Conservation (phyloP, 2,329 filamentous ascomycete species). For the Cladobotryum protrusum region DNA sequence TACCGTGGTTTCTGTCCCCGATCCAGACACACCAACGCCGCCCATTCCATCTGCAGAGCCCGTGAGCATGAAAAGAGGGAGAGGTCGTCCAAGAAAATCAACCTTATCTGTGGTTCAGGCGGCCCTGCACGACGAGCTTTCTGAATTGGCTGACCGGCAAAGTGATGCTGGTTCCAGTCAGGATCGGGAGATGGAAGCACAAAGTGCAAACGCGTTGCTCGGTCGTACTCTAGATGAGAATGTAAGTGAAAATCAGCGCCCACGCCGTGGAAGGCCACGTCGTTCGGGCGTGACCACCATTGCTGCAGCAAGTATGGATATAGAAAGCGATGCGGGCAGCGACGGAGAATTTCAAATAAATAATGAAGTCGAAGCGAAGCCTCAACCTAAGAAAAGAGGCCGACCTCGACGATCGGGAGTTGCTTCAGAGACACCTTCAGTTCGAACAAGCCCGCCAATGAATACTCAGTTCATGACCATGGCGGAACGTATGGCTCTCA, state of each 20-base stretch:
- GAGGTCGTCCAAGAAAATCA: constrained; percentile 25
- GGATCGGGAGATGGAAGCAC: constrained; percentile 15
- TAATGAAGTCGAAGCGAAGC: background rate
- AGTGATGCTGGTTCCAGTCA: constrained; percentile 6
- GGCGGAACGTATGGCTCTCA: constrained; percentile 50
- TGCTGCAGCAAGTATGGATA: constrained; percentile 12
- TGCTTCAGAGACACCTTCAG: constrained; percentile 3
- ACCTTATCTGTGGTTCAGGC: background rate
- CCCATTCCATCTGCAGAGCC: constrained; percentile 2
- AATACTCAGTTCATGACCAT: constrained; percentile 44
- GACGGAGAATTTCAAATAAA: background rate
- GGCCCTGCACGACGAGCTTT: background rate
- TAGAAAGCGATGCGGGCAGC: background rate
- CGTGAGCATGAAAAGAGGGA: constrained; percentile 15
- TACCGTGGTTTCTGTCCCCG: constrained; percentile 1
- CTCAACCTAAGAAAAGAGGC: constrained; percentile 11
- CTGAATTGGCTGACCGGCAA: background rate
- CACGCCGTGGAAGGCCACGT: constrained; percentile 18
- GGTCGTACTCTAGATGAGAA: background rate
- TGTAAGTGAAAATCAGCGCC: constrained; percentile 7
- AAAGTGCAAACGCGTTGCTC: constrained; percentile 14
- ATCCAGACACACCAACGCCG: background rate
- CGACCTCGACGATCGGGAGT: constrained; percentile 20
- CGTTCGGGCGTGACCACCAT: constrained; percentile 22
- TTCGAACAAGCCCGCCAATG: constrained; percentile 10